Conservation (phyloP, 106 monocot species). For the Ottelia alismoides region DNA sequence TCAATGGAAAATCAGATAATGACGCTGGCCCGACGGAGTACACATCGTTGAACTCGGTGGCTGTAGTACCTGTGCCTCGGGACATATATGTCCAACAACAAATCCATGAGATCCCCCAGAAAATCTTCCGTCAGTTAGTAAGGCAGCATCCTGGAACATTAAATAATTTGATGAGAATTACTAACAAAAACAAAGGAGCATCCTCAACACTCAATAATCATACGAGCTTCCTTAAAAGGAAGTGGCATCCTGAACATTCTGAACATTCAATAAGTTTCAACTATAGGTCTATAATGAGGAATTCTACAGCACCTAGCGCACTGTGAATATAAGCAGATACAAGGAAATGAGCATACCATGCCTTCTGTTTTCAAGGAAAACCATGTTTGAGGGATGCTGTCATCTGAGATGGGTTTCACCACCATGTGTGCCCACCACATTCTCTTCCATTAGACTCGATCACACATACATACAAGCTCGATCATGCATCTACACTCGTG, state of each 20-base stretch:
- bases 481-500: no score
- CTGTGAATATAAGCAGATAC: no score
- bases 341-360: no score
- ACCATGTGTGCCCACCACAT: no score
- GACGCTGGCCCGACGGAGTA: not conserved
- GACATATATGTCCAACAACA: constrained; percentile 96
- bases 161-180: not conserved
- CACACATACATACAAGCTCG: no score
- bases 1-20: not conserved
- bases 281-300: not conserved
- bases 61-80: constrained; percentile 81
- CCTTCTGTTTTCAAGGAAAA: no score
- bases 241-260: not conserved
- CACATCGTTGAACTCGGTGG: not conserved
- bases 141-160: constrained; percentile 63
- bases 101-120: constrained; percentile 99
- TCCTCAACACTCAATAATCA: no score
- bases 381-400: no score
- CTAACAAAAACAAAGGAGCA: not conserved
- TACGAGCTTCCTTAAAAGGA: no score
- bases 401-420: no score
- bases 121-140: constrained; percentile 95
- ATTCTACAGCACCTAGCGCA: no score
- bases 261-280: not conserved
- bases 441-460: no score